These are phyloP conservation scores for Trichomonascaceae sp. DNA, from an alignment of 1,139 yeast species.

Conservation along the genomic window DNA sequence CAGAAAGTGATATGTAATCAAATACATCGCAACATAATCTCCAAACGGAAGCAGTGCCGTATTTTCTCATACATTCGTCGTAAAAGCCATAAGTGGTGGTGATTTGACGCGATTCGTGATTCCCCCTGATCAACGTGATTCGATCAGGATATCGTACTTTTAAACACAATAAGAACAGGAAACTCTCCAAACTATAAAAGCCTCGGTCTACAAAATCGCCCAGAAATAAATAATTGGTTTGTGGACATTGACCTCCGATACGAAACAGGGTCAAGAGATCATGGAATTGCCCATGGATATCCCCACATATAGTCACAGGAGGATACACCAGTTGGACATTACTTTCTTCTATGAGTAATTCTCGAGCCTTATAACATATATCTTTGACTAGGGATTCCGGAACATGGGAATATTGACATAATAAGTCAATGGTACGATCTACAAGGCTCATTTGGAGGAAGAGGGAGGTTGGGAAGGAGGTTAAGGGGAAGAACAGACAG, in stretches of 20 bases:
- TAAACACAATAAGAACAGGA: constrained; percentile 64
- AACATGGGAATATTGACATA: constrained; percentile 71
- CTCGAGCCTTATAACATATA: constrained; percentile 83
- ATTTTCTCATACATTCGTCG: constrained; percentile 91
- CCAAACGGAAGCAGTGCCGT: constrained; percentile 95
- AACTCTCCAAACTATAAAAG: constrained; percentile 85
- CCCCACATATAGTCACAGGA: constrained; percentile 96
- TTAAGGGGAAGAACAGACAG: no score
- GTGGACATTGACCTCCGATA: constrained; percentile 83
- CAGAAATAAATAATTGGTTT: constrained; percentile 65
- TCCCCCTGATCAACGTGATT: constrained; percentile 87
- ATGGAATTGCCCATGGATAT: constrained; percentile 95
- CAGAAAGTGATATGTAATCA: constrained; percentile 88
- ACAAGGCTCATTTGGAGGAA: constrained; percentile 24
- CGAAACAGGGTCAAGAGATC: constrained; percentile 77
- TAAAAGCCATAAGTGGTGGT: constrained; percentile 98
- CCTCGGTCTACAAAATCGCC: constrained; percentile 94
- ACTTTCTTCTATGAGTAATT: constrained; percentile 80
- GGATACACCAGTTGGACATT: constrained; percentile 94
- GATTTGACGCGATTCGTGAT: constrained; percentile 94
- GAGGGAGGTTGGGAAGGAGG: not conserved
- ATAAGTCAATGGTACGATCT: constrained; percentile 44
- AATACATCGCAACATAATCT: constrained; percentile 67
- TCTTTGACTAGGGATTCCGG: constrained; percentile 76
- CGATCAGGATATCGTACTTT: constrained; percentile 94